phyloP scores from a whole-genome alignment of 768 basidiomycete species.

The Candolleomyces eurysporus region DNA sequence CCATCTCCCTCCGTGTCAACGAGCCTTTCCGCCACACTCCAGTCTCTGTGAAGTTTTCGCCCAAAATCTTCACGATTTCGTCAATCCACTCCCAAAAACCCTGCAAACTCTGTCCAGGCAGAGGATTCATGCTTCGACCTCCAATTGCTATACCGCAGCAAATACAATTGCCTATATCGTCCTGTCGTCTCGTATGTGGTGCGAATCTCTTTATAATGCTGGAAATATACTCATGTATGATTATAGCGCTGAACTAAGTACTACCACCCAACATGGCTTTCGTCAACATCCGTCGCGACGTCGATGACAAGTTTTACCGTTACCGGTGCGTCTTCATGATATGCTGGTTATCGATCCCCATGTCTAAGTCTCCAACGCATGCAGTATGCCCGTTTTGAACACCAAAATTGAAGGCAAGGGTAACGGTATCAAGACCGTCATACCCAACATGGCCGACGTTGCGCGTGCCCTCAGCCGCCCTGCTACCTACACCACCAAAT shows the following conservation, averaged over 20 bases:
- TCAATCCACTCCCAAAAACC: slow-evolving; percentile 46
- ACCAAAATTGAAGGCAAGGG: slow-evolving; percentile 99
- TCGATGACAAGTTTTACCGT: slow-evolving; percentile 96
- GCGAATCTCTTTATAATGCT: not conserved
- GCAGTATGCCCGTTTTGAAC: slow-evolving; percentile 89
- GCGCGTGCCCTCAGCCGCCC: slow-evolving; percentile 94
- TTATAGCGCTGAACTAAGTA: slow-evolving; percentile 54
- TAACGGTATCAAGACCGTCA: slow-evolving; percentile 98
- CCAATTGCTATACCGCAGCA: slow-evolving; percentile 70
- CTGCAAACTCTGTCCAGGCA: slow-evolving; percentile 61
- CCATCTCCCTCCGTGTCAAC: not conserved
- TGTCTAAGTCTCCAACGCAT: slow-evolving; percentile 1
- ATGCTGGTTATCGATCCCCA: slow-evolving; percentile 3
- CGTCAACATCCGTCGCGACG: slow-evolving; percentile 94
- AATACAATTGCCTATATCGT: slow-evolving; percentile 54
- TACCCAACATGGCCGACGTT: slow-evolving; percentile 98
- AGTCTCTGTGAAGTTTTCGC: slow-evolving; percentile 22
- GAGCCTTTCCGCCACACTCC: slow-evolving; percentile 9
- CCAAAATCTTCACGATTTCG: slow-evolving; percentile 58
- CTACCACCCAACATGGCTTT: slow-evolving; percentile 78
- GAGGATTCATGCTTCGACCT: slow-evolving; percentile 94
- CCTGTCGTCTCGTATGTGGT: slow-evolving; percentile 49
- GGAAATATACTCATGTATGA: not conserved
- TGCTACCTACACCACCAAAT: slow-evolving; percentile 96
- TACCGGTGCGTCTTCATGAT: slow-evolving; percentile 61